Base-by-base conservation (phyloP, 371 early-diverging fungal species). In the Capniomyces stellatus region DNA sequence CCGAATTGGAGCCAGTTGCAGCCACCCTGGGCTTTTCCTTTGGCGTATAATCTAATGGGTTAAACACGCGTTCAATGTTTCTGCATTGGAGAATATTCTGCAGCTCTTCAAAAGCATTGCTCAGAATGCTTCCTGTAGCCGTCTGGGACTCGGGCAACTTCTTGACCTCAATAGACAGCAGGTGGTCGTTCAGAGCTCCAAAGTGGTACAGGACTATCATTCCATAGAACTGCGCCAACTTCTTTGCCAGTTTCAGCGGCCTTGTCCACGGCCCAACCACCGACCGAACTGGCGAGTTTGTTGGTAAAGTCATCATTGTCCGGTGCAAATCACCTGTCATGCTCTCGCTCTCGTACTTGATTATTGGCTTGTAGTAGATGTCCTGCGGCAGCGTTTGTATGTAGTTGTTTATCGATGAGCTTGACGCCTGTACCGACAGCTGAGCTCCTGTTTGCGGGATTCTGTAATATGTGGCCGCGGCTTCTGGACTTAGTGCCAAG, bases 111-210 rank as follows among this genome's bases (percentile, higher is more conserved):
- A 24, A 54, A 6, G 12, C 41, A 15, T 39, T 46, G 10, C 15
- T 30, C 19, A 52, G 2, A 52, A 46, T 41, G 39, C 25, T 55
- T 24, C 27, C 46, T 29, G 18, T 4, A 30, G 24, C 35, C n/a
- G 22, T 15, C 18, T 51, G 51, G 13, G n/a, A 31, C 22, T 19
- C 29, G 23, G 19, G 12, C 21, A 12, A 3, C 8, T 29, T 51
- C 35, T 51, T 51, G 12, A 27, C 54, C 30, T 52, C 23, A 3
- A 60, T 51, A 0, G 89, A 89, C 21, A 80, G 46, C 21, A 93
- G 67, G 42, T 80, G 72, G 29, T 89, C 83, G 58, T 85, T 76
- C 27, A 92, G 65, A 0, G 79, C 85, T 1, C 82, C 78, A 0
- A 68, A 39, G 21, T 57, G 56, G 41, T 84, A 78, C 6, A 93